Evolutionary conservation across 306 rosid species (phyloP), one percentile per base, ranked within the genome.

Genomic region (Acacia melanoxylon): DNA sequence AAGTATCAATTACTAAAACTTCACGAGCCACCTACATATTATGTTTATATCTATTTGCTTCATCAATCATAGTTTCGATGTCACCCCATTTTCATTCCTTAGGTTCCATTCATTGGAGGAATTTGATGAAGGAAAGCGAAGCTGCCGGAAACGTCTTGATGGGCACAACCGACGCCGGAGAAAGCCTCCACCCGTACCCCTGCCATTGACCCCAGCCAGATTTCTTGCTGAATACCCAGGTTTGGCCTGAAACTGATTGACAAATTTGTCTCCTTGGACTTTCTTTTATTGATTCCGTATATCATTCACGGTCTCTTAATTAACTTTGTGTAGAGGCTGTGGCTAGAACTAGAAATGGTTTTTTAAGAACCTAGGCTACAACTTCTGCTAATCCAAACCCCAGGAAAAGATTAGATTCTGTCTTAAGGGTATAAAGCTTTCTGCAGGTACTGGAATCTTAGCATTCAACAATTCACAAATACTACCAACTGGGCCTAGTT

Each of bases 101-200:
- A 91, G 94, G 76, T 89, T 89, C 82, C 94, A 91, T 78, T 82
- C 86, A 69, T 84, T 87, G 84, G 90, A 78, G 82, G 94, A 91
- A 89, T 91, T 91, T 84, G 94, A 91, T 41, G 89, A 89, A 78
- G 89, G 79, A 70, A 91, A 91, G 87, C 81, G 91, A 46, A 91
- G 94, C 85, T 91, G 94, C 82, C 71, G 94, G 67, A 91, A 91
- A 80, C 89, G 94, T 49, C 92, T 91, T 24, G 91, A 84, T 62
- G 94, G 94, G 13, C 94, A 91, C 86, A 91, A 91, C 76, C 81
- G 90, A 40, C 92, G 94, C 56, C 56, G 94, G 72, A 87, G 94
- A 81, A 91, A 89, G 44, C 83, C 92, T 66, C 91, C 87, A 77
- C 89, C 91, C 4, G 92, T 85, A 48, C 73, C 94, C 63, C 59